Conservation (phyloP, 352 stramenopile genomes). For the Elongisporangium anandrum region DNA sequence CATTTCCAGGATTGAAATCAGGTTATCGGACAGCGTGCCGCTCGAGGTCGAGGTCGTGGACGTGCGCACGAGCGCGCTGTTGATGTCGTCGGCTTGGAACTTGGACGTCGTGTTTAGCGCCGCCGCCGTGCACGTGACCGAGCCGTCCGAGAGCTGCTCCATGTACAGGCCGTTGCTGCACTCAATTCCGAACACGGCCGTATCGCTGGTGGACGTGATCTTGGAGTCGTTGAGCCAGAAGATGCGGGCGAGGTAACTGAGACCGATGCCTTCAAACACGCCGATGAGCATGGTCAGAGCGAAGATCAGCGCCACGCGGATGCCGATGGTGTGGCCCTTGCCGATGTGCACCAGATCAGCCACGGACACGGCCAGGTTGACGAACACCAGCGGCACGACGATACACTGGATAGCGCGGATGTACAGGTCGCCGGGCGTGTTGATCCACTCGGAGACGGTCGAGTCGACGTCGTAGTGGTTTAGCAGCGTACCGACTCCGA, state of each 20-base stretch:
- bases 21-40: constrained; percentile 51
- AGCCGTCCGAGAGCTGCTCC: constrained; percentile 34
- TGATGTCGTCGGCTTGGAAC: constrained; percentile 60
- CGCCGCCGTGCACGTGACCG: constrained; percentile 54
- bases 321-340: constrained; percentile 33
- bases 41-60: constrained; percentile 30
- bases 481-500: constrained; percentile 36
- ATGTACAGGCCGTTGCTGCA: constrained; percentile 71
- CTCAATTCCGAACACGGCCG: constrained; percentile 68
- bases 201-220: constrained; percentile 15
- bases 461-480: constrained; percentile 45
- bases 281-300: constrained; percentile 39
- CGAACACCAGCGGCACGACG: constrained; percentile 75
- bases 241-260: constrained; percentile 44
- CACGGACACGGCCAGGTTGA: constrained; percentile 67
- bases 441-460: constrained; percentile 54
- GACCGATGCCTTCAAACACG: constrained; percentile 50
- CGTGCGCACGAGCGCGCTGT: constrained; percentile 44
- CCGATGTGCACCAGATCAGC: constrained; percentile 59
- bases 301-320: constrained; percentile 41
- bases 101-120: constrained; percentile 27
- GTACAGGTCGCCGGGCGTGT: constrained; percentile 68
- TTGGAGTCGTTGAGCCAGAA: constrained; percentile 29
- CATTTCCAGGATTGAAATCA: constrained; percentile 54
- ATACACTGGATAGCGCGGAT: constrained; percentile 73